phyloP scores from a whole-genome alignment of 805 yeast species.

The Candida saitoana region DNA sequence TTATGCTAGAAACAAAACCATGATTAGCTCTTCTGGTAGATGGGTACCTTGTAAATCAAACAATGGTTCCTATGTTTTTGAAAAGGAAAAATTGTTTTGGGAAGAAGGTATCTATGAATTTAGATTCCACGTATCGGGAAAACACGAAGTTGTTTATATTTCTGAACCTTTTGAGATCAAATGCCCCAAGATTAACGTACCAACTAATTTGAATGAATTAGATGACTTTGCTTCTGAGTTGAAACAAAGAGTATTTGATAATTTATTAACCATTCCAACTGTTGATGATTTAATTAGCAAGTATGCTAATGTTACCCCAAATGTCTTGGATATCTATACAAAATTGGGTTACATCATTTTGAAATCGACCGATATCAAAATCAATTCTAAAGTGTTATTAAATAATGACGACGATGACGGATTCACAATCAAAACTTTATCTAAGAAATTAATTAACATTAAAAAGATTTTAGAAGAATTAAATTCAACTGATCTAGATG shows the following conservation, averaged over 20 bases:
- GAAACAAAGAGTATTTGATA: constrained; percentile 27
- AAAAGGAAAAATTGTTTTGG: constrained; percentile 49
- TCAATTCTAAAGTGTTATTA: constrained; percentile 36
- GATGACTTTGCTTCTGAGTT: constrained; percentile 28
- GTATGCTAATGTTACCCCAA: constrained; percentile 22
- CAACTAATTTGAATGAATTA: constrained; percentile 25
- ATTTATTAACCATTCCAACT: constrained; percentile 21
- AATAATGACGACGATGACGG: constrained; percentile 18
- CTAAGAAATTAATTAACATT: constrained; percentile 32
- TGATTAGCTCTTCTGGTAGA: constrained; percentile 59
- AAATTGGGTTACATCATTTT: constrained; percentile 26
- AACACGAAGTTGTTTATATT: constrained; percentile 65
- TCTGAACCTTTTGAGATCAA: constrained; percentile 65
- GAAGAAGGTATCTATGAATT: constrained; percentile 71
- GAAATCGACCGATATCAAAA: constrained; percentile 31
- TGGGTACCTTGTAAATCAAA: constrained; percentile 45
- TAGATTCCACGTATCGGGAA: constrained; percentile 62
- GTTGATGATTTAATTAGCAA: constrained; percentile 25
- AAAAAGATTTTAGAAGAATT: constrained; percentile 34
- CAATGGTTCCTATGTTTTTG: constrained; percentile 49
- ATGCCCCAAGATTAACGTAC: constrained; percentile 35
- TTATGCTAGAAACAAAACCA: constrained; percentile 50
- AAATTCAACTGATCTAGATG: constrained; percentile 15
- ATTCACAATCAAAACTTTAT: constrained; percentile 25
- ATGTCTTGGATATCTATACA: constrained; percentile 27